Evolutionary conservation across 169 alveolate species (phyloP).

Genomic region (Cryptosporidium muris): DNA sequence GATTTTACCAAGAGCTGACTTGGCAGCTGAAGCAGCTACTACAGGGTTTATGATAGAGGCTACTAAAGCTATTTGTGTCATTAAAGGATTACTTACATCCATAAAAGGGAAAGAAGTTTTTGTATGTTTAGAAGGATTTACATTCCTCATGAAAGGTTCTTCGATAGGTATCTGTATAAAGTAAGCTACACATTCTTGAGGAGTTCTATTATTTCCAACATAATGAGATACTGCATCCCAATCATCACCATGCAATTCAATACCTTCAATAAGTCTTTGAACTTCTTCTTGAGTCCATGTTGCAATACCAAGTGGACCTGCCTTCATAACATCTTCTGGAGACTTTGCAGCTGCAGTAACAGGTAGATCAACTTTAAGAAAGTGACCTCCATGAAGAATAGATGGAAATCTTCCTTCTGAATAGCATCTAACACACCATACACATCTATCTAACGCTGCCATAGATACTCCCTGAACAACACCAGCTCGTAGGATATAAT

Average conservation of each 20-base stretch:
- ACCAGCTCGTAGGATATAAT: conserved; percentile 75
- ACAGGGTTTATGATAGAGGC: conserved; percentile 75
- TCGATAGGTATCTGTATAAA: conserved; percentile 76
- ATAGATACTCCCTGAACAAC: conserved; percentile 72
- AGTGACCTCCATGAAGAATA: conserved; percentile 72
- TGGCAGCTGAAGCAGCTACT: conserved; percentile 77
- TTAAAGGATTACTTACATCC: conserved; percentile 73
- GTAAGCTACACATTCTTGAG: conserved; percentile 76
- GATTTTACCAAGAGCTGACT: conserved; percentile 72
- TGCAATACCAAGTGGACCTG: conserved; percentile 41
- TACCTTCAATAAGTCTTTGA: conserved; percentile 70
- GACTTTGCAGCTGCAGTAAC: conserved; percentile 12
- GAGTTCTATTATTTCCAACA: conserved; percentile 74
- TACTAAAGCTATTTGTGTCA: conserved; percentile 75
- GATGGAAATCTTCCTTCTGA: conserved; percentile 77
- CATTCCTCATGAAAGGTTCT: conserved; percentile 73
- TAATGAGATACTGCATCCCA: conserved; percentile 75
- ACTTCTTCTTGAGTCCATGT: conserved; percentile 68
- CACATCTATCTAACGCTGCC: conserved; percentile 76
- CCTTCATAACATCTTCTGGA: conserved; percentile 22
- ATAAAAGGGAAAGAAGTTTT: conserved; percentile 70
- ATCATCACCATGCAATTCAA: conserved; percentile 75
- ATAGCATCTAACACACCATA: conserved; percentile 76
- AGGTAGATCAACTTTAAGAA: conserved; percentile 72
- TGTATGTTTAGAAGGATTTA: conserved; percentile 59